phyloP scores from a whole-genome alignment of 2,329 filamentous ascomycete genomes.

The Xylariales sp. region DNA sequence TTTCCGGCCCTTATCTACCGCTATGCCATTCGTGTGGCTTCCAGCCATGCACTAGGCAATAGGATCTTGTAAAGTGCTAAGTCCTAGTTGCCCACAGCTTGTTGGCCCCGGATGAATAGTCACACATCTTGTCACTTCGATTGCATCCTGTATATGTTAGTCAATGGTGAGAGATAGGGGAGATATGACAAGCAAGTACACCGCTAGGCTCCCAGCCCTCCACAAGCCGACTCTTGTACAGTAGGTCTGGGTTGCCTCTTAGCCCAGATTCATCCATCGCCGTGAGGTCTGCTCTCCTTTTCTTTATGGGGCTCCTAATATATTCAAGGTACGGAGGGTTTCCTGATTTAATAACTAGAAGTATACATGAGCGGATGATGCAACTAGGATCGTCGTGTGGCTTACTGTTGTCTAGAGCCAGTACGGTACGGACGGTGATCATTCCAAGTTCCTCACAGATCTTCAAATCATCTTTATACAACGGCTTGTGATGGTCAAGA shows the following conservation, averaged over 20 bases:
- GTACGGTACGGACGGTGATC: conserved; percentile 69
- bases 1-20: background rate
- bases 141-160: conserved; percentile 65
- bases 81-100: background rate
- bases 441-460: conserved; percentile 78
- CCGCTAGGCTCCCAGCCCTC: conserved; percentile 77
- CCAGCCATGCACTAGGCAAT: background rate
- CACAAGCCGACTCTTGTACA: conserved; percentile 73
- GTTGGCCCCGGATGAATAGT: conserved; percentile 50
- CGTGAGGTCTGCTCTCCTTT: conserved; percentile 65
- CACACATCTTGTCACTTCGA: conserved; percentile 73
- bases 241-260: conserved; percentile 70
- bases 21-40: background rate
- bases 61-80: background rate
- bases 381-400: background rate
- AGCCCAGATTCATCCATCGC: conserved; percentile 39
- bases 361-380: background rate
- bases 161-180: background rate
- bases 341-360: conserved; percentile 71
- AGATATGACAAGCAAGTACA: conserved; percentile 63
- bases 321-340: conserved; percentile 79
- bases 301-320: conserved; percentile 70
- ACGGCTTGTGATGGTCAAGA: conserved; percentile 83
- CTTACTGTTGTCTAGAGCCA: conserved; percentile 73
- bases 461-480: conserved; percentile 79